Evolutionary conservation across 805 yeast species (phyloP).

Genomic region (Lachancea sp.): DNA sequence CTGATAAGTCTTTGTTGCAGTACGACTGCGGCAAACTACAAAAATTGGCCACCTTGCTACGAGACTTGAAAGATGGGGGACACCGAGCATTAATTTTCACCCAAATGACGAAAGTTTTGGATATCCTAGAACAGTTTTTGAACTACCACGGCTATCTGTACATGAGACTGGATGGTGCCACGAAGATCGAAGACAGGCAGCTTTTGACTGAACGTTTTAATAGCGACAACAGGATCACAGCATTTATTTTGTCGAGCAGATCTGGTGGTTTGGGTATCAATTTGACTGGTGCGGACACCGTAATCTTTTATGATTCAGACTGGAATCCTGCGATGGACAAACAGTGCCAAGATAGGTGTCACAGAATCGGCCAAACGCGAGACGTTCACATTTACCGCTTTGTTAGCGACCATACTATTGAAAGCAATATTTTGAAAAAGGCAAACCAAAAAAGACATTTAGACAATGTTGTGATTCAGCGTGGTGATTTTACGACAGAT

Average conservation of each 20-base stretch:
- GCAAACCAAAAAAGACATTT: constrained; percentile 92
- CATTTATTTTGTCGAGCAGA: constrained; percentile 87
- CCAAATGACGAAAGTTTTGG: constrained; percentile 96
- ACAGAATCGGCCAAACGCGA: constrained; percentile 95
- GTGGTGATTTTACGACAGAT: constrained; percentile 97
- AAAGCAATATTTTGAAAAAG: constrained; percentile 85
- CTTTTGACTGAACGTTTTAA: constrained; percentile 88
- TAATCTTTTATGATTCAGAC: constrained; percentile 94
- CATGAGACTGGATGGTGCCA: constrained; percentile 94
- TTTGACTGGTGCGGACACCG: constrained; percentile 97
- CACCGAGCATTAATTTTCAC: constrained; percentile 95
- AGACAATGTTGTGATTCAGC: constrained; percentile 93
- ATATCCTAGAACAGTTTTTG: constrained; percentile 84
- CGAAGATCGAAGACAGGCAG: constrained; percentile 95
- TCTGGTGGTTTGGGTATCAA: constrained; percentile 99
- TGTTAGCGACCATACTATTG: constrained; percentile 94
- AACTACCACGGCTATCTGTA: constrained; percentile 92
- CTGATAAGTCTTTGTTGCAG: constrained; percentile 85
- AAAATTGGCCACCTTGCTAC: constrained; percentile 66
- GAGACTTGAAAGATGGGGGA: constrained; percentile 74
- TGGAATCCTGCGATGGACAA: constrained; percentile 99
- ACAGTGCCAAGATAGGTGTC: constrained; percentile 98
- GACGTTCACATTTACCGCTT: constrained; percentile 96
- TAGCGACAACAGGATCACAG: constrained; percentile 76
- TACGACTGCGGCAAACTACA: constrained; percentile 97